Percentiles rank a stretch among this genome's conserved stretches.
Evolutionary conservation across 345 rosid species (phyloP).

Genomic region (Salix koriyanagi): DNA sequence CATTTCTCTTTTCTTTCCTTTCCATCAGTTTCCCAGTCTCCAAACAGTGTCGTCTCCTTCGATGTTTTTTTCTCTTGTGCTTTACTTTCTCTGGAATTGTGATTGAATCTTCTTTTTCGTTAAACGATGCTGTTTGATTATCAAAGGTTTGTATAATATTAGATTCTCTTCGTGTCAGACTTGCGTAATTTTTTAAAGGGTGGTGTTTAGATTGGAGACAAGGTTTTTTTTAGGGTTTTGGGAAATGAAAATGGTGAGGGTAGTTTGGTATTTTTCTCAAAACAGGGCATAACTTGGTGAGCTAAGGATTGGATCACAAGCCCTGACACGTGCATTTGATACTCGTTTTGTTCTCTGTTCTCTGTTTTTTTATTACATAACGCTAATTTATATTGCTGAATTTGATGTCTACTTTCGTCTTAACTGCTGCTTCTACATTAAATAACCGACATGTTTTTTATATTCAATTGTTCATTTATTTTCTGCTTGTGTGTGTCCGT

Average conservation of each 20-base stretch:
- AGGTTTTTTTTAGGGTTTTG: conserved; percentile 9
- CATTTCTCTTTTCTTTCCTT: neutral
- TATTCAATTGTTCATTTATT: neutral
- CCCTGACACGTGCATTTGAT: conserved; percentile 7
- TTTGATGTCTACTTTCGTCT: neutral
- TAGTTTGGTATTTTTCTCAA: conserved; percentile 20
- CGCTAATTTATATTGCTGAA: neutral
- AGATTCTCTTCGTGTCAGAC: neutral
- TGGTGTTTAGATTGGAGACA: neutral
- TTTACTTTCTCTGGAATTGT: neutral
- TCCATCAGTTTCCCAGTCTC: neutral
- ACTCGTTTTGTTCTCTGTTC: neutral
- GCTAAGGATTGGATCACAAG: conserved; percentile 22
- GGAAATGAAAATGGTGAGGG: conserved; percentile 25
- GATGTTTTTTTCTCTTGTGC: neutral
- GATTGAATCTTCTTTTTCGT: neutral
- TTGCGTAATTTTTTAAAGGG: neutral
- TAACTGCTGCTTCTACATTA: neutral
- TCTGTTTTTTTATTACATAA: neutral
- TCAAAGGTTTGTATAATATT: neutral
- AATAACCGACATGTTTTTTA: neutral
- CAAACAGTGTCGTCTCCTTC: neutral
- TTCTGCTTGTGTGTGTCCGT: neutral
- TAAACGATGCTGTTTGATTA: neutral
- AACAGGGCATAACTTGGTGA: neutral